Evolutionary conservation across 169 alveolate species (phyloP), one percentile per base, ranked within the genome.

Genomic region (Eimeria tenella): DNA sequence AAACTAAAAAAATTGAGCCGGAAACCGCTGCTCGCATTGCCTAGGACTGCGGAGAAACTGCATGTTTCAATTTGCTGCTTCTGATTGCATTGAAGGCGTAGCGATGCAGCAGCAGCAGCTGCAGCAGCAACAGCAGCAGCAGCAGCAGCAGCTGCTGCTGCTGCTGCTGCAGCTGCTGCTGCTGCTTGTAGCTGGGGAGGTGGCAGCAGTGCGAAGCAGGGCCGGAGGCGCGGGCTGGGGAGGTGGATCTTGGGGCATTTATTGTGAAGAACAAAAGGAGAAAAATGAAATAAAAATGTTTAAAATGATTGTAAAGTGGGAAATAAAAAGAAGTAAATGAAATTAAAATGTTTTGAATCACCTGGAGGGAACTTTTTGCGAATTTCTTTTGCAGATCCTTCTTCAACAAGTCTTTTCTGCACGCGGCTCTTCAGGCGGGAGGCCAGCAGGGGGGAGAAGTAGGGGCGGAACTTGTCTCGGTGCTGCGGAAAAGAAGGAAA

Each of bases 381-480:
- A 9, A 81, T 81, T 53, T 81, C 90, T 10, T 23, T 13, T 0
- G 90, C 60, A 1, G 90, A 8, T 5, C 90, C 90, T 15, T 81
- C 75, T 19, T 60, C 90, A 6, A 77, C 90, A 8, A 90, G 81
- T 56, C 94, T 53, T 60, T 79, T 90, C 74, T 90, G 94, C 79
- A 90, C 94, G 10, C 94, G 94, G 25, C 90, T 84, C 83, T 90
- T 90, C 31, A 90, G 90, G 19, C 94, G 94, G 8, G 83, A 56
- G 10, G 90, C 65, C 52, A 90, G 82, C 4, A 90, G 73, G 4
- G 94, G 58, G 25, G 94, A 53, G 53, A 90, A 90, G 83, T 62
- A 90, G 5, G 90, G 90, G 11, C 94, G 56, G 73, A 90, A 90
- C 50, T 23, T n/a, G 50, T 90, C 94, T 11, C 94, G 94, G 50